Base-by-base conservation (phyloP, 805 yeast genomes). In the Cyberlindnera mycetangii region DNA sequence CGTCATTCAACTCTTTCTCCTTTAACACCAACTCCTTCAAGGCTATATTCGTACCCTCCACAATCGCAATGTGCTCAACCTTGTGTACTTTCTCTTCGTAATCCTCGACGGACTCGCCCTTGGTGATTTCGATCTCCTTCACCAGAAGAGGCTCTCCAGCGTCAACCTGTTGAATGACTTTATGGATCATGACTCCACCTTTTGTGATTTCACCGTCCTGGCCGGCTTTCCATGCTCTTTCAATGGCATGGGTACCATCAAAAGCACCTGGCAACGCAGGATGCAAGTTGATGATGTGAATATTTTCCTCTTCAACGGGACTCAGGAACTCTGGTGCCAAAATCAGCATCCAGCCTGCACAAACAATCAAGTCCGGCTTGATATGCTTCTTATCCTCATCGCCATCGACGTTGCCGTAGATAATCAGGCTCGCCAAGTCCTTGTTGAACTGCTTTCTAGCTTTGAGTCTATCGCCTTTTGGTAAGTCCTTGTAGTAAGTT, bases 291-390 rank as follows among this genome's bases (percentile, higher is more conserved):
- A 93, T 89, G 51, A 93, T 90, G 30, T 90, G 87, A 22, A 89
- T 75, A 2, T 74, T 69, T 3, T 74, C 78, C 3, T 74, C 62
- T 40, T 71, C 78, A 27, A 90, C 65, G 3, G 90, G 89, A 32
- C 70, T 67, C 48, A 93, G 71, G 53, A 89, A 89, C 17, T 78
- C 72, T 4, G 88, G 81, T 1, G 97, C 85, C 48, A 93, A 72
- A 47, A 93, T 93, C 41, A 93, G 75, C 90, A 93, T 83, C 99
- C 99, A 93, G 2, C 99, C 99, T 5, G 99, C 99, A 68, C 99
- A 93, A 6, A 93, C 97, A 32, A 93, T 81, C 51, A 93, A 72
- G 53, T 86, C 87, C 5, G 98, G 98, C 52, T 74, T 74, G 25
- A 63, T 54, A 42, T 78, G 73, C 24, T 41, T 47, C 44, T 52